Conservation (phyloP, 2,329 filamentous ascomycete species). For the Berkeleyomyces basicola region DNA sequence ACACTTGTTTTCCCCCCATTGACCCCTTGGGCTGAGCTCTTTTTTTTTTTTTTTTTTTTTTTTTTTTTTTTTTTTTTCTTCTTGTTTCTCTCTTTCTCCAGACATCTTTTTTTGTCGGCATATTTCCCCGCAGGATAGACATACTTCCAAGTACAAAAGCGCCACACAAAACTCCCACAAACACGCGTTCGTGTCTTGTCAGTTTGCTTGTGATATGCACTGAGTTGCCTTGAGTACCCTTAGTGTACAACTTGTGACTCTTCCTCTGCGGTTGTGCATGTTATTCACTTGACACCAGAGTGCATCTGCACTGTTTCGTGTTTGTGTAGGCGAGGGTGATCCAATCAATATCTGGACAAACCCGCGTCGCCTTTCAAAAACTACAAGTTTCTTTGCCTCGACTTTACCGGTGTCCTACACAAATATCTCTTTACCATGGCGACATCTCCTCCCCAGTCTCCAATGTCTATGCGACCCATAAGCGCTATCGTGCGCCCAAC, state of each 20-base stretch:
- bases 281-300: background rate
- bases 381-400: background rate
- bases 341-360: background rate
- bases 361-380: background rate
- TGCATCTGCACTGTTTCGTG: background rate
- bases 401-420: background rate
- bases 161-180: background rate
- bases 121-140: background rate
- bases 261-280: background rate
- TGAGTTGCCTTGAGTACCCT: background rate
- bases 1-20: background rate
- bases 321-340: background rate
- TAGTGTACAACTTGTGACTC: background rate
- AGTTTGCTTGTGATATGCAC: background rate
- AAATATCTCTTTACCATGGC: conserved; percentile 33
- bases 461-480: conserved; percentile 49
- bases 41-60: background rate
- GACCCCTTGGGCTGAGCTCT: background rate
- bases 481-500: conserved; percentile 60
- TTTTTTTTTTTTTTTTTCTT: background rate
- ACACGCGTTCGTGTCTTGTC: background rate
- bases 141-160: background rate
- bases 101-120: background rate
- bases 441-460: conserved; percentile 54
- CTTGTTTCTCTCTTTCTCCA: background rate